Percentiles rank a stretch among this genome's conserved stretches.
Conservation (phyloP, 768 basidiomycete genomes). For the Collybiopsis luxurians region DNA sequence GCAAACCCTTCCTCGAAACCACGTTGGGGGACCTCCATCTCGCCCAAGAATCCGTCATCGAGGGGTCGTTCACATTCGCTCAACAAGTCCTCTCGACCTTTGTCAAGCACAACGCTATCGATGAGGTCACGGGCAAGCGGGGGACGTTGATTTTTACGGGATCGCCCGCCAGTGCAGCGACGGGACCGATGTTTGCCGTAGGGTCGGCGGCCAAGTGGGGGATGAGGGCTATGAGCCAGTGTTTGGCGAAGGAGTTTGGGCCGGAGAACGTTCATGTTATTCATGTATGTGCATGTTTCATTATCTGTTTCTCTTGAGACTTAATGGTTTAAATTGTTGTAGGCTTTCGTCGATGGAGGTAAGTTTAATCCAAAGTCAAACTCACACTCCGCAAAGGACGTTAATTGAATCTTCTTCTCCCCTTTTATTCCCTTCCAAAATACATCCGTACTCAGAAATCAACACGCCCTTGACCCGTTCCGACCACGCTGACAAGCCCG, state of each 20-base stretch:
- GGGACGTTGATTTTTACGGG: constrained; percentile 73
- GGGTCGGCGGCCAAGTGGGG: constrained; percentile 67
- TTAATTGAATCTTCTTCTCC: not conserved
- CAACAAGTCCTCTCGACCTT: constrained; percentile 57
- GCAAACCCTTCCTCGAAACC: constrained; percentile 66
- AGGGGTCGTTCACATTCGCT: constrained; percentile 62
- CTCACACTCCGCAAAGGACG: not conserved
- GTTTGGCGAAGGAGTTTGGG: constrained; percentile 71
- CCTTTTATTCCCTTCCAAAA: too few relatives aligned
- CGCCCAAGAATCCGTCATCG: constrained; percentile 49
- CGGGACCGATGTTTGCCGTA: constrained; percentile 56
- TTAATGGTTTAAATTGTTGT: not conserved
- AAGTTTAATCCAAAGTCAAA: constrained; percentile 8
- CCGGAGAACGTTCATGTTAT: constrained; percentile 70
- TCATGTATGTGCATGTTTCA: not conserved
- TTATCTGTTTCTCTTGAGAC: not conserved
- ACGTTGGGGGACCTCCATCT: constrained; percentile 54
- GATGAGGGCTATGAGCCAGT: constrained; percentile 61
- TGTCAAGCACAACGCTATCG: constrained; percentile 52
- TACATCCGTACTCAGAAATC: not conserved
- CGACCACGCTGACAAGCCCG: not conserved
- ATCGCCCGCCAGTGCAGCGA: constrained; percentile 63
- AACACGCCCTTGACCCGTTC: not conserved
- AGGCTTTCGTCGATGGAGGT: not conserved
- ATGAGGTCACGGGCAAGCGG: constrained; percentile 45